Evolutionary conservation across 257 asterid genomes (phyloP).

Genomic region (Capsicum baccatum): DNA sequence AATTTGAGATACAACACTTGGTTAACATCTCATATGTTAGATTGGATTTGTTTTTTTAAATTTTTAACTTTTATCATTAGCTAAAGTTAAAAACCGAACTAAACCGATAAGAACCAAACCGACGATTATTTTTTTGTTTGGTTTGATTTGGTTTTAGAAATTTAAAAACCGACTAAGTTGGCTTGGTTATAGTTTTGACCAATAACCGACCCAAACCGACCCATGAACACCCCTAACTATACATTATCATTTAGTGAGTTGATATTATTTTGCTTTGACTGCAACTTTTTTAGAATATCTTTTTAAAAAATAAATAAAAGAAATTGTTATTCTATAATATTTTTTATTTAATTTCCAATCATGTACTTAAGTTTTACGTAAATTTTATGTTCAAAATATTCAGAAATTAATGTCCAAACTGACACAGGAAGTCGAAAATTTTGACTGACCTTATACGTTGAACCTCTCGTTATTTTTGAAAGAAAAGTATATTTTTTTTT

Average conservation of each 20-base stretch:
- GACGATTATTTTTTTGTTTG: too few relatives aligned
- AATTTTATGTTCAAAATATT: not conserved
- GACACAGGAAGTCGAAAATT: not conserved
- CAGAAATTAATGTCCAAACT: not conserved
- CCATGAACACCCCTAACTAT: too few relatives aligned
- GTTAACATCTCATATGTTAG: too few relatives aligned
- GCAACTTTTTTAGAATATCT: not conserved
- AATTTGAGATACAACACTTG: too few relatives aligned
- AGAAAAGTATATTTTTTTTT: not conserved
- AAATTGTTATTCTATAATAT: not conserved
- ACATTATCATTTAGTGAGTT: conserved; percentile 5
- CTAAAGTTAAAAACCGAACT: too few relatives aligned
- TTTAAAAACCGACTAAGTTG: too few relatives aligned
- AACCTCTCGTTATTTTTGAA: not conserved
- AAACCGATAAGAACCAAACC: too few relatives aligned
- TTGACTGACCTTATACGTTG: not conserved
- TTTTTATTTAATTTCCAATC: not conserved
- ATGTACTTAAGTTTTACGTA: not conserved
- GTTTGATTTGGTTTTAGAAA: too few relatives aligned
- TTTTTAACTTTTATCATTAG: too few relatives aligned
- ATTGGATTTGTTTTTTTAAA: too few relatives aligned
- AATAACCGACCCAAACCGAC: too few relatives aligned
- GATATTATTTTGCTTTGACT: not conserved
- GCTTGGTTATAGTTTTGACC: too few relatives aligned
- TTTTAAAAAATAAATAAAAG: not conserved